phyloP scores from a whole-genome alignment of 192 early-diverging fungal genomes.

The Backusella westeae region DNA sequence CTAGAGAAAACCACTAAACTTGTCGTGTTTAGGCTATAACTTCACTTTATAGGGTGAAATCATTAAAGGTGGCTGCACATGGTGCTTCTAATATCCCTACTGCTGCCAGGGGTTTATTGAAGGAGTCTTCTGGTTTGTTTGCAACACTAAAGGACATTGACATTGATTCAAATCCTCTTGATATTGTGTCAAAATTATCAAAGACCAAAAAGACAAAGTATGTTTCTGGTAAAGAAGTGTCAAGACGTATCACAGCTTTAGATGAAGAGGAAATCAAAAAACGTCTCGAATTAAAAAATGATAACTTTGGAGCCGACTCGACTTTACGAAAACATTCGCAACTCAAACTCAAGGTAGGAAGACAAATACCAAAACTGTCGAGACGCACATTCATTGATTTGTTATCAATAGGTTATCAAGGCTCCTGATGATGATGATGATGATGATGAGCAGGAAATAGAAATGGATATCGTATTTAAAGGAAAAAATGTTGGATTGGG shows the following conservation, averaged over 20 bases:
- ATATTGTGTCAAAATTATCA: not conserved
- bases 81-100: not conserved
- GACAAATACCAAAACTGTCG: no score
- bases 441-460: no score
- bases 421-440: no score
- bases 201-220: not conserved
- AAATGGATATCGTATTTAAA: no score
- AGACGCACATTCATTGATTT: no score
- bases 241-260: not conserved
- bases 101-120: not conserved
- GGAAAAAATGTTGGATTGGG: no score
- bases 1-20: not conserved
- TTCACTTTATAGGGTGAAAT: not conserved
- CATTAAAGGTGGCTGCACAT: not conserved
- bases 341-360: not conserved
- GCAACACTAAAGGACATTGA: not conserved
- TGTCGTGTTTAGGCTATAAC: not conserved
- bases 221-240: not conserved
- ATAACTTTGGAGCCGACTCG: not conserved
- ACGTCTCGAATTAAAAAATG: not conserved
- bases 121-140: not conserved
- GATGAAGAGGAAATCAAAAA: not conserved
- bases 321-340: not conserved
- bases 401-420: no score
- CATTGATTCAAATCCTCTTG: not conserved